Conservation (phyloP, 768 basidiomycete species). For the Collybia nuda region DNA sequence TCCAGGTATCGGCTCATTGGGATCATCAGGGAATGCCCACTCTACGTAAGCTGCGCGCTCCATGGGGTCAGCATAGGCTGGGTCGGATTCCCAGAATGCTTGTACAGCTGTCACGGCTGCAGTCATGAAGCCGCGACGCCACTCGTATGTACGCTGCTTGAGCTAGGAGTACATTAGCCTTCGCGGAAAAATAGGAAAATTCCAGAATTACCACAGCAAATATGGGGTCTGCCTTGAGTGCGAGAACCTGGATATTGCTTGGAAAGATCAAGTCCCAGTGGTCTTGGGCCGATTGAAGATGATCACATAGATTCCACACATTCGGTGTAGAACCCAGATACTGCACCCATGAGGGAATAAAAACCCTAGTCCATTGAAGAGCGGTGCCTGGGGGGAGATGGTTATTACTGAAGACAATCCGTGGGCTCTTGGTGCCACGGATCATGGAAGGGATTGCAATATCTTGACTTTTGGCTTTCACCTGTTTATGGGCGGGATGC, state of each 20-base stretch:
- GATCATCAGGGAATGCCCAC: slow-evolving; percentile 1
- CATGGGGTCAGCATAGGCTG: background rate
- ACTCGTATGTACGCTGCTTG: slow-evolving; percentile 4
- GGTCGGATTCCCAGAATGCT: slow-evolving; percentile 3
- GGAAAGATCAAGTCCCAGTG: slow-evolving; percentile 6
- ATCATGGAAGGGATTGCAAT: background rate
- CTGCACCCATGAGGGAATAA: slow-evolving; percentile 3
- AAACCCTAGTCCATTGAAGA: background rate
- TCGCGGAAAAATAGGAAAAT: background rate
- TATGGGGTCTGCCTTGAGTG: background rate
- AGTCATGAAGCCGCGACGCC: background rate
- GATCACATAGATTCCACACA: slow-evolving; percentile 2
- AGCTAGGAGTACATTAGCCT: background rate
- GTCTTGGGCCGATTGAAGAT: slow-evolving; percentile 1
- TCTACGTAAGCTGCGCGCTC: background rate
- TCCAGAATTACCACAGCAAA: slow-evolving; percentile 1
- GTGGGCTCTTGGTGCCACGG: background rate
- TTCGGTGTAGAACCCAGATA: slow-evolving; percentile 2
- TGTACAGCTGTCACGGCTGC: background rate
- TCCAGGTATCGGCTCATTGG: background rate
- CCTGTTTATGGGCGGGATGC: background rate
- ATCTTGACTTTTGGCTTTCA: background rate
- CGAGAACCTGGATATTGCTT: slow-evolving; percentile 1
- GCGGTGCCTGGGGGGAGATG: slow-evolving; percentile 2
- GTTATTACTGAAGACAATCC: background rate